A percentile compares a stretch with the other conserved stretches of the same genome.
Conservation (phyloP, 768 basidiomycete genomes). For the Ramaria sp. region DNA sequence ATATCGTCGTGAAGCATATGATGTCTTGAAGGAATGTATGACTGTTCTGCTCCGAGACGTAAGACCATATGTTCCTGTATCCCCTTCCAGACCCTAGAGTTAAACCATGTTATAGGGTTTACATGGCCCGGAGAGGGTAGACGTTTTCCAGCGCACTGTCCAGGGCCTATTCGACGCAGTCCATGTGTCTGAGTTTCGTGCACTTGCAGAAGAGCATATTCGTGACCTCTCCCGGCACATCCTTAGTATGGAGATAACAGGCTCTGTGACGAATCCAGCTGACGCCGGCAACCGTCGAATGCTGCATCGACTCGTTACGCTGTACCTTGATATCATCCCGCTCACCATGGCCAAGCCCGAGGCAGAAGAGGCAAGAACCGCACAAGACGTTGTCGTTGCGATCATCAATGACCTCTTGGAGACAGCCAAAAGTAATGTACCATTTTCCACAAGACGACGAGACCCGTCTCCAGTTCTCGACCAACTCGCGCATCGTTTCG, state of each 20-base stretch:
- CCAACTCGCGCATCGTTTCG: conserved; percentile 75
- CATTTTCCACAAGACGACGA: conserved; percentile 27
- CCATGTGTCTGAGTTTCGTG: conserved; percentile 55
- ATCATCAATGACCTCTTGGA: conserved; percentile 59
- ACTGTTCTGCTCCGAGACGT: conserved; percentile 74
- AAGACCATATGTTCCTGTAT: conserved; percentile 6
- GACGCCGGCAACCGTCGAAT: conserved; percentile 41
- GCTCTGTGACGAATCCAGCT: conserved; percentile 33
- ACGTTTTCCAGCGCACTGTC: conserved; percentile 56
- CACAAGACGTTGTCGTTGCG: conserved; percentile 45
- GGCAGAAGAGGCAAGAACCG: conserved; percentile 45
- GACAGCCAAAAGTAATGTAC: conserved; percentile 36
- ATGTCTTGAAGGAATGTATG: conserved; percentile 52
- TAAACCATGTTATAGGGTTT: conserved; percentile 39
- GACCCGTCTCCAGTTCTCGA: conserved; percentile 63
- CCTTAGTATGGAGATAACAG: conserved; percentile 65
- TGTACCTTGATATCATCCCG: conserved; percentile 74
- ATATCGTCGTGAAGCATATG: conserved; percentile 28
- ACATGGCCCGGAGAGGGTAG: conserved; percentile 60
- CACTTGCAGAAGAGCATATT: conserved; percentile 60
- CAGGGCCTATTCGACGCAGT: conserved; percentile 74
- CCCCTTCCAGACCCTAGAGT: background rate
- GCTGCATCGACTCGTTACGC: conserved; percentile 47
- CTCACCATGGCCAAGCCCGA: conserved; percentile 62
- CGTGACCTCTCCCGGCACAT: conserved; percentile 57